Evolutionary conservation across 768 basidiomycete species (phyloP).

Genomic region (Psilocybe sp.): DNA sequence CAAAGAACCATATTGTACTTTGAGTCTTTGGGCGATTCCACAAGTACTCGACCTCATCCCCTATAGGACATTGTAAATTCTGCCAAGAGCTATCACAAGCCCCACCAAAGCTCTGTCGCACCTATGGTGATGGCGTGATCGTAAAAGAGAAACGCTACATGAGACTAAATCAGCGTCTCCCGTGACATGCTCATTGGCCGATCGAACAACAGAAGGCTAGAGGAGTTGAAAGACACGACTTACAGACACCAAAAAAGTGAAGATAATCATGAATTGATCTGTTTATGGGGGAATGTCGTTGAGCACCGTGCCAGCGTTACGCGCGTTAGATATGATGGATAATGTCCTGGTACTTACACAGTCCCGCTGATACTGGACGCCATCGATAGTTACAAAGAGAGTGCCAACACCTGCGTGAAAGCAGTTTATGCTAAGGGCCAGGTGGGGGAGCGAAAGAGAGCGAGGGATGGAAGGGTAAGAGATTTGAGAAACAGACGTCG

Average conservation of each 20-base stretch:
- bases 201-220: too few relatives aligned
- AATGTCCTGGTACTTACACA: background rate
- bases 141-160: conserved; percentile 34
- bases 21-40: conserved; percentile 39
- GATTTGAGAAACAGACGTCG: background rate
- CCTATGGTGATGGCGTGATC: conserved; percentile 37
- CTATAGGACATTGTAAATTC: conserved; percentile 14
- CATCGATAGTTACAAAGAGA: too few relatives aligned
- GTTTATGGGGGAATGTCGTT: background rate
- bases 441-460: too few relatives aligned
- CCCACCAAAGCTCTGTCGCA: conserved; percentile 12
- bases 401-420: background rate
- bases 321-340: background rate
- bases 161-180: background rate
- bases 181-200: too few relatives aligned
- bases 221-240: conserved; percentile 12
- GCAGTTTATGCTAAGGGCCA: background rate
- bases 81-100: background rate
- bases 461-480: background rate
- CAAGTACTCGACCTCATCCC: conserved; percentile 37
- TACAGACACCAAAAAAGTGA: conserved; percentile 30
- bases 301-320: background rate
- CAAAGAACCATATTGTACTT: conserved; percentile 43
- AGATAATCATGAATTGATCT: conserved; percentile 28
- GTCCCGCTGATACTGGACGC: too few relatives aligned